These are phyloP conservation scores for Fusarium sulawesiense DNA, from an alignment of 2,329 filamentous ascomycete species.

Conservation along the genomic window DNA sequence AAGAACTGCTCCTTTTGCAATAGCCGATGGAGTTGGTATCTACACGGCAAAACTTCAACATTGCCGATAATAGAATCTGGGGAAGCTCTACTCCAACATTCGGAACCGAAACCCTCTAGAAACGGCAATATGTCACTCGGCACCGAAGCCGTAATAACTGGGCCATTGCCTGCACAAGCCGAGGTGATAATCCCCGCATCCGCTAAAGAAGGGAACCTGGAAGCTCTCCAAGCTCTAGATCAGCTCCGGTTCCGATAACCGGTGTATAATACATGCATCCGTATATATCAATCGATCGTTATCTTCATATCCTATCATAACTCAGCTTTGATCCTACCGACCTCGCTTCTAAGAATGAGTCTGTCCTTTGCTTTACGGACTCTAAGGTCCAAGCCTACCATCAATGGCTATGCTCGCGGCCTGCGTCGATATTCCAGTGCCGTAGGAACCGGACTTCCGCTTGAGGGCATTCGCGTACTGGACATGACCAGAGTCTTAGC, in stretches of 20 bases:
- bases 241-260: slow-evolving; percentile 28
- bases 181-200: slow-evolving; percentile 25
- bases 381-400: slow-evolving; percentile 28
- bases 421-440: slow-evolving; percentile 49
- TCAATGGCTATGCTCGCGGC: slow-evolving; percentile 33
- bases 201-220: not conserved
- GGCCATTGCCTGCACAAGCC: slow-evolving; percentile 16
- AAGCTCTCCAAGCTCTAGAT: slow-evolving; percentile 24
- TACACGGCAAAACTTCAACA: slow-evolving; percentile 15
- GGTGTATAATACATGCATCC: slow-evolving; percentile 13
- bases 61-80: slow-evolving; percentile 11
- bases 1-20: not conserved
- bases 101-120: slow-evolving; percentile 27
- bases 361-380: slow-evolving; percentile 33
- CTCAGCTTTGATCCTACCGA: slow-evolving; percentile 3
- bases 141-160: slow-evolving; percentile 31
- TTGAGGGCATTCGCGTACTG: slow-evolving; percentile 88
- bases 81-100: not conserved
- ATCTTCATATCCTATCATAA: not conserved
- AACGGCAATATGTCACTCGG: slow-evolving; percentile 30
- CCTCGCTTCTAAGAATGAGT: slow-evolving; percentile 27
- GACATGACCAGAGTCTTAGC: slow-evolving; percentile 98
- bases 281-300: slow-evolving; percentile 1
- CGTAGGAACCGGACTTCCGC: slow-evolving; percentile 62
- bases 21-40: not conserved